Evolutionary conservation across 805 yeast species (phyloP), one percentile per base, ranked within the genome.

Genomic region (Pichia sporocuriosa): DNA sequence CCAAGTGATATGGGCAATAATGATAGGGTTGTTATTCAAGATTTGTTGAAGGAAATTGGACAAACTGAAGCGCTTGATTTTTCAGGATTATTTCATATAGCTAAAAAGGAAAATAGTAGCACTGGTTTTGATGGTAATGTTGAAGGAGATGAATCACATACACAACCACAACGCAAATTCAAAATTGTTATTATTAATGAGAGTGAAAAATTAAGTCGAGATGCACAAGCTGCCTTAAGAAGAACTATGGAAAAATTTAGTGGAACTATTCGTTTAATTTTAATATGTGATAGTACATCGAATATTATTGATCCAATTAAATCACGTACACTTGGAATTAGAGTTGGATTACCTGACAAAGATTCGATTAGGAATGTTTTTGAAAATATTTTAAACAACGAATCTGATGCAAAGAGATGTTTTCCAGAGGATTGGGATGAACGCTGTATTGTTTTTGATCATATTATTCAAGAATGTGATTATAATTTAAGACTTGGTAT

Each of bases 1-100:
- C 99, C 99, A 7, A 77, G 93, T 46, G 98, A 93, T 63, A 82
- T 93, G 81, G 97, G 97, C 6, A 87, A 83, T 61, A 87, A 88
- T 57, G 99, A 93, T 63, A 73, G 97, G 48, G 81, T 93, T 39
- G 96, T 93, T 25, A 88, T 93, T 51, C 97, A 93, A 59, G 97
- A 93, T 55, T 65, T 93, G 46, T 70, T 93, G 52, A 93, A 93
- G 55, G 97, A 93, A 50, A 79, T 93, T 35, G 98, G 97, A 2
- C 95, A 88, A 54, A 84, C 93, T 11, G 96, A 89, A 56, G 96
- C 89, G 56, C 88, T 93, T n/a, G 96, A 89, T 58, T 80, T 84
- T 54, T 56, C 72, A 38, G 67, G 64, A 61, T 70, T 67, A 17
- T 38, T 57, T n/a, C 44, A 45, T 15, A 40, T 42, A n/a, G 48